Evolutionary conservation across 352 stramenopile genomes (phyloP), one percentile per base, ranked within the genome.

Genomic region (Thraustochytrium striatum): DNA sequence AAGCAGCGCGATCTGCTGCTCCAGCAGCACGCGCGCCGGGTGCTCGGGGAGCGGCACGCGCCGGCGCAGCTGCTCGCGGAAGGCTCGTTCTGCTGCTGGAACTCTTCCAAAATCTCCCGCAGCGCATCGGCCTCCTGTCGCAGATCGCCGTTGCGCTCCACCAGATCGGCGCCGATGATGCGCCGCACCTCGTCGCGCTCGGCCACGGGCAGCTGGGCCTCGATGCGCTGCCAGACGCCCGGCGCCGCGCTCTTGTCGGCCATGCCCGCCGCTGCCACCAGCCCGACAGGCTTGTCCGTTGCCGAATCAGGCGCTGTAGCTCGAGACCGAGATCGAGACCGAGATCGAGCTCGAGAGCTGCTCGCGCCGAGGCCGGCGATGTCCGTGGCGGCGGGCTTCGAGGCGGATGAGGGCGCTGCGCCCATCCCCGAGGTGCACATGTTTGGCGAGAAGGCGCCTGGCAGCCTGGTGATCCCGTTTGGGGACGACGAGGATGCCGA

Each of bases 41-140:
- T 70, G 65, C 2, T 75, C 65, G 50, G 65, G 65, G 3, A 75
- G 36, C 19, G 65, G 19, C 36, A 43, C 41, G 11, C 65, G 65
- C 7, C 36, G 43, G 32, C 52, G 32, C 35, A 75, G 30, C 13
- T 25, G 61, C 32, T 75, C 65, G 2, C 65, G 21, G 36, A 75
- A 75, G 19, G 65, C 65, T 5, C 44, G 16, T 75, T 75, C 65
- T 75, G 65, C 50, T 75, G 65, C 47, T 75, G 65, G 39, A 62
- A 75, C 36, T 75, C 65, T 11, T 61, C 36, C 8, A 75, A 43
- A 38, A 75, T 75, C 52, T 75, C 65, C 3, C 65, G 39, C 21
- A 75, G 41, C 32, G 65, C 44, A 38, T 75, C 65, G 35, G 68
- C 32, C 52, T 75, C 65, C 21, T 9, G 11, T 21, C 65, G 36